phyloP scores from a whole-genome alignment of 768 basidiomycete genomes.

The Termitomyces sp. region DNA sequence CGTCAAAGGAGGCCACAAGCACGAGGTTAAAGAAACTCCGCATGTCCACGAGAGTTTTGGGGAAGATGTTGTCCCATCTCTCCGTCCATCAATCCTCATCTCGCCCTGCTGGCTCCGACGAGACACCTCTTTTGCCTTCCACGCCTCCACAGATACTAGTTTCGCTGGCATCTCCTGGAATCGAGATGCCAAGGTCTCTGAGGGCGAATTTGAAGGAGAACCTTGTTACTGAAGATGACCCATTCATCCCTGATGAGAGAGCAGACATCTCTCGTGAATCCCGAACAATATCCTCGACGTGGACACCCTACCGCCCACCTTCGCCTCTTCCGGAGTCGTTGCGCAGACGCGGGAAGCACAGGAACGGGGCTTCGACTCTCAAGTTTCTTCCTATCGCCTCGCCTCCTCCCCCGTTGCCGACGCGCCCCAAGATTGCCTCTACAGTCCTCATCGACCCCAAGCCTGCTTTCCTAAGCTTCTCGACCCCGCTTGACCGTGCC shows the following conservation, averaged over 20 bases:
- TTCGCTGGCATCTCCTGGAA: constrained; percentile 10
- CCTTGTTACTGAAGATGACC: background rate
- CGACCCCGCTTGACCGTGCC: background rate
- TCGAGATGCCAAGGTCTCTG: background rate
- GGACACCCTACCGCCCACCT: constrained; percentile 15
- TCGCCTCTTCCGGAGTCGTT: constrained; percentile 11
- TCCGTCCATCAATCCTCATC: constrained; percentile 6
- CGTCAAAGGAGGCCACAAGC: constrained; percentile 1
- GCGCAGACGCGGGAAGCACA: constrained; percentile 6
- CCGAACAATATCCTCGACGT: constrained; percentile 5
- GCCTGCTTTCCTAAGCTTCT: constrained; percentile 1
- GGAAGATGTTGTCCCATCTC: constrained; percentile 15
- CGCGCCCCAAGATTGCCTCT: background rate
- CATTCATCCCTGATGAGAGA: background rate
- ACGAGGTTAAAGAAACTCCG: constrained; percentile 5
- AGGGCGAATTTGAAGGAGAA: background rate
- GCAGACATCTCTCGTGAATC: background rate
- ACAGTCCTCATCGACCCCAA: background rate
- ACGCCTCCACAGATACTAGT: constrained; percentile 10
- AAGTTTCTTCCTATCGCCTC: background rate
- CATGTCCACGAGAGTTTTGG: constrained; percentile 9
- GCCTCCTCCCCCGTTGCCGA: constrained; percentile 8
- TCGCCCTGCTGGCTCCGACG: background rate
- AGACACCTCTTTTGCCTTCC: constrained; percentile 4
- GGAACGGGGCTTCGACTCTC: background rate